Base-by-base conservation (phyloP, 2,329 filamentous ascomycete genomes). In the Coniella lustricola region DNA sequence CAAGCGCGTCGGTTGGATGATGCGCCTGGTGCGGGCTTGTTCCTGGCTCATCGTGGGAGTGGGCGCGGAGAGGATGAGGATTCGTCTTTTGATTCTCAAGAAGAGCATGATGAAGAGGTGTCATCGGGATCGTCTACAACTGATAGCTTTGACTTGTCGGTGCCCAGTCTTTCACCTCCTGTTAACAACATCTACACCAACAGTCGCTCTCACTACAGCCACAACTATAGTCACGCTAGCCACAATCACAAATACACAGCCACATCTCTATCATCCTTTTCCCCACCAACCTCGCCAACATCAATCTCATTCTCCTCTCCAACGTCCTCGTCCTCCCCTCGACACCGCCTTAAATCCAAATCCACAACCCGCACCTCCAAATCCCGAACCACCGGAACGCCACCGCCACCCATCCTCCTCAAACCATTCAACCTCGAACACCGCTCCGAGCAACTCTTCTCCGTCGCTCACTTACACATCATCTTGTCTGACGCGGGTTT, bases 1-100 rank as follows among this genome's bases (percentile, higher is more conserved):
- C 70, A 75, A 16, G 71, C 74, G 0, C 75, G 77, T 32, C 67
- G 74, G 16, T 63, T 82, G 45, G 76, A 81, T 54, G 81, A 80
- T 7, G 72, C 74, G 3, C 61, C 62, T 31, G 74, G 68, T 2
- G 77, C 73, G 56, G 74, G 77, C 53, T 68, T 77, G 1, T 54
- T 76, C 7, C 14, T 18, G 5, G 25, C 5, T 10, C 5, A 10
- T 5, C 25, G 10, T 29, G 25, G 25, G 25, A 10, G 5, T 29
- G 25, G 25, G 10, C 25, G 25, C 18, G 12, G 13, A 17, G 44
- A 41, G 1, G 44, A 40, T 10, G n/a, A 18, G 16, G 44, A 40
- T 7, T 39, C 44, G 8, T 29, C 5, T 29, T 10, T 29, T 29
- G 5, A 5, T 29, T 29, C 25, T 29, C 5, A 29, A 5, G 25